Conservation (phyloP, 129 eudicot species). For the Escallonia rubra region DNA sequence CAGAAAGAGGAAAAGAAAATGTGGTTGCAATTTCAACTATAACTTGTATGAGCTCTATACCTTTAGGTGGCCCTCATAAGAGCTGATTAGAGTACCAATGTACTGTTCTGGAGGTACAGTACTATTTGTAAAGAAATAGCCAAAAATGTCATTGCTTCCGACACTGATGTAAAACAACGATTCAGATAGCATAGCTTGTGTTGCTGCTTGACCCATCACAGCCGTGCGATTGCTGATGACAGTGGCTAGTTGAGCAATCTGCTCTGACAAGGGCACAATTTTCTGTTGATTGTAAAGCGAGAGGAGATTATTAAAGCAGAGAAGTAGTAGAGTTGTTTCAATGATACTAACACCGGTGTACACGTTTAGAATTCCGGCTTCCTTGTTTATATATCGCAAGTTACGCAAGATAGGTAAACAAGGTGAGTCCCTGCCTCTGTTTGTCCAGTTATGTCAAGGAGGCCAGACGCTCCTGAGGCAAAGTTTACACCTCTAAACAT, state of each 20-base stretch:
- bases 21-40: background rate
- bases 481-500: conserved; percentile 39
- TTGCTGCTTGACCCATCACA: conserved; percentile 23
- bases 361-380: too few relatives aligned
- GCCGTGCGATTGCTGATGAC: conserved; percentile 29
- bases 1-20: too few relatives aligned
- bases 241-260: conserved; percentile 45
- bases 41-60: background rate
- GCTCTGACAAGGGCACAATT: conserved; percentile 51
- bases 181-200: conserved; percentile 27
- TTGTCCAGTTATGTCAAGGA: conserved; percentile 34
- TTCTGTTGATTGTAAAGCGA: conserved; percentile 22
- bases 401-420: background rate
- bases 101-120: conserved; percentile 26
- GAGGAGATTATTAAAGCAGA: conserved; percentile 2
- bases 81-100: conserved; percentile 23
- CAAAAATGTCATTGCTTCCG: conserved; percentile 66
- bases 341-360: too few relatives aligned
- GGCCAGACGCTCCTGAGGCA: conserved; percentile 53
- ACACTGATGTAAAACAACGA: conserved; percentile 48
- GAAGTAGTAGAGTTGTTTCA: too few relatives aligned
- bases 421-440: conserved; percentile 8
- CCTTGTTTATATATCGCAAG: background rate
- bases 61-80: conserved; percentile 38
- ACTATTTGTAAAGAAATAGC: conserved; percentile 33